Base-by-base conservation (phyloP, 1,284 basidiomycete species). In the Ustilago shanxiensis region DNA sequence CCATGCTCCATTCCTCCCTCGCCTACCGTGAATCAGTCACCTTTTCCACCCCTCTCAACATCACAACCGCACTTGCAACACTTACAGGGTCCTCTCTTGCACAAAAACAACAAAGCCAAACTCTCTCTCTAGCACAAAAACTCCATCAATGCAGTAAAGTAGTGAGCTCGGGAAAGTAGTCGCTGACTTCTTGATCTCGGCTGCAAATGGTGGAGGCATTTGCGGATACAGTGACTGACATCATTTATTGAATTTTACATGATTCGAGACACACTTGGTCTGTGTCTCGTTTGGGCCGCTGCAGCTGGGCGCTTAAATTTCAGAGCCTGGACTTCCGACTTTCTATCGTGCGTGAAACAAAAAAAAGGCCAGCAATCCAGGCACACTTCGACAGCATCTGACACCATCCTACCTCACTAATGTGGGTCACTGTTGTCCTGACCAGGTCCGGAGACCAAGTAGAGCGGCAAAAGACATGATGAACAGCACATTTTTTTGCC, bases 1-100 rank as follows among this genome's bases (percentile, higher is more conserved):
- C n/a, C n/a, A n/a, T n/a, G n/a, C n/a, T n/a, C n/a, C n/a, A n/a
- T n/a, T n/a, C n/a, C n/a, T n/a, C n/a, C n/a, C n/a, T n/a, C n/a
- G n/a, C n/a, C n/a, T n/a, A n/a, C n/a, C n/a, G n/a, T n/a, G n/a
- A n/a, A n/a, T n/a, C n/a, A n/a, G n/a, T n/a, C n/a, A n/a, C n/a
- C n/a, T n/a, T n/a, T n/a, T n/a, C n/a, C n/a, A n/a, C n/a, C n/a
- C 8, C 13, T 10, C 39, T 22, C 45, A 49, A 26, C 45, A 6
- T 20, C 22, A 22, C 9, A 20, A 13, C n/a, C n/a, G 11, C 45
- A 14, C 22, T n/a, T 28, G 20, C 49, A 28, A 22, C 13, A 14
- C 8, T 10, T 16, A 16, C 57, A 59, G 57, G 57, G 57, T 59
- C 57, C 44, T 26, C n/a, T n/a, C n/a, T n/a, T n/a, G n/a, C n/a